Percentiles rank a stretch among this genome's conserved stretches.
These are phyloP conservation scores for Colletotrichum caudatum DNA, from an alignment of 2,329 filamentous ascomycete genomes.

Conservation along the genomic window DNA sequence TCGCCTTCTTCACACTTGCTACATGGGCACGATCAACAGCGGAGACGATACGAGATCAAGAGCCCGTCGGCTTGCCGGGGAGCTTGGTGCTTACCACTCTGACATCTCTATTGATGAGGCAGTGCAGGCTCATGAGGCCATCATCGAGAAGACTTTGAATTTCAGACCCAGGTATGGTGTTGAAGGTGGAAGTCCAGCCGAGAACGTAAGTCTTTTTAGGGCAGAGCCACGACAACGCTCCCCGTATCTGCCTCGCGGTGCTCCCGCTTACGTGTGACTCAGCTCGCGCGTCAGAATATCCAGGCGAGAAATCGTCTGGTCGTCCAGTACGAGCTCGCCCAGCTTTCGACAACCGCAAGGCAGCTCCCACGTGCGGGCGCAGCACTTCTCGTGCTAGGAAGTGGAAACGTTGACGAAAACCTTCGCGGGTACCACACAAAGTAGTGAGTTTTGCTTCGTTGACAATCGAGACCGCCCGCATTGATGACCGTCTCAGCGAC, in stretches of 20 bases:
- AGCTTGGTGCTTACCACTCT: too few relatives aligned
- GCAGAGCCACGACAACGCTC: too few relatives aligned
- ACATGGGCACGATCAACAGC: too few relatives aligned
- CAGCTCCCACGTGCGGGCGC: constrained; percentile 62
- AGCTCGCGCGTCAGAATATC: constrained; percentile 73
- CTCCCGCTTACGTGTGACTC: background rate
- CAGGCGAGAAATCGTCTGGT: constrained; percentile 76
- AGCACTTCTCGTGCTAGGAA: constrained; percentile 71
- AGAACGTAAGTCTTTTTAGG: too few relatives aligned
- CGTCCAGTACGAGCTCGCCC: constrained; percentile 69
- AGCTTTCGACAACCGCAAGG: constrained; percentile 67
- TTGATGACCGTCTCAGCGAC: constrained; percentile 52
- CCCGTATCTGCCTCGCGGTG: background rate
- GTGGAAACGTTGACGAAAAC: constrained; percentile 71
- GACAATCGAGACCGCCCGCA: background rate
- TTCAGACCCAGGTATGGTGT: background rate
- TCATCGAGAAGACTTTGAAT: background rate
- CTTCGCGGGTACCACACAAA: constrained; percentile 70
- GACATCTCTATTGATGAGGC: background rate
- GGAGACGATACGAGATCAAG: too few relatives aligned
- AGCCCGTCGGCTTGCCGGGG: too few relatives aligned
- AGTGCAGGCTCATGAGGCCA: background rate
- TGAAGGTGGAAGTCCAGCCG: too few relatives aligned
- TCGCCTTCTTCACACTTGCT: too few relatives aligned
- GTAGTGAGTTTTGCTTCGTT: constrained; percentile 47